Percentiles rank a stretch among this genome's conserved stretches.
phyloP scores from a whole-genome alignment of 805 yeast species.

The Saccharomycopsis malanga region DNA sequence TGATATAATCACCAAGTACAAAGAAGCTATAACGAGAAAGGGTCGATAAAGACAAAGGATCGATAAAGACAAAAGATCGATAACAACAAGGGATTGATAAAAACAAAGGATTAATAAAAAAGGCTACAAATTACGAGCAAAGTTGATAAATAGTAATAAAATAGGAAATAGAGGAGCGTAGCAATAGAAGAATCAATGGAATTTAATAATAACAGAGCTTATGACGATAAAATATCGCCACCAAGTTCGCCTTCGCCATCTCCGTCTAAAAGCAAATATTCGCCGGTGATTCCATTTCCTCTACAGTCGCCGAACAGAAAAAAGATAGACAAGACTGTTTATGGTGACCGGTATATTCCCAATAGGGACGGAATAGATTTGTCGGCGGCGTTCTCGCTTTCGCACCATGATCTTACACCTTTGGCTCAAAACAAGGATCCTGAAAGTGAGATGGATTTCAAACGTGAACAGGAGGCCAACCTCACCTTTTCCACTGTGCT shows the following conservation, averaged over 20 bases:
- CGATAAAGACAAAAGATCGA: too few relatives aligned
- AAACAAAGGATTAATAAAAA: too few relatives aligned
- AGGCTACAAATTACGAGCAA: too few relatives aligned
- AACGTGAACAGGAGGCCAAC: slow-evolving; percentile 76
- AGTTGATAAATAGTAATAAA: too few relatives aligned
- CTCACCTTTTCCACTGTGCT: slow-evolving; percentile 79
- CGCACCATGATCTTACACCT: slow-evolving; percentile 26
- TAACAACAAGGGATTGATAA: too few relatives aligned
- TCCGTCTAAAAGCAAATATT: neutral
- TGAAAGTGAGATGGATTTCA: slow-evolving; percentile 57
- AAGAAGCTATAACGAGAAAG: too few relatives aligned
- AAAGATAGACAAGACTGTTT: slow-evolving; percentile 37
- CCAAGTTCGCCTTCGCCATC: slow-evolving; percentile 6
- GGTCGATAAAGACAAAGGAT: too few relatives aligned
- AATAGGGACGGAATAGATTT: slow-evolving; percentile 78
- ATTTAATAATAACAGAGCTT: neutral
- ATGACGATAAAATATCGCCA: slow-evolving; percentile 5
- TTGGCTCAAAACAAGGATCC: slow-evolving; percentile 24
- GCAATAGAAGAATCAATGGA: too few relatives aligned
- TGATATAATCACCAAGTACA: too few relatives aligned
- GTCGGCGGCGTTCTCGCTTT: slow-evolving; percentile 68
- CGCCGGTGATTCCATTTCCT: slow-evolving; percentile 2
- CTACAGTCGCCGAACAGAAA: slow-evolving; percentile 12
- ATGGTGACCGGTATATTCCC: slow-evolving; percentile 86
- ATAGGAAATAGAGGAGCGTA: too few relatives aligned